Evolutionary conservation across 1,284 basidiomycete species (phyloP), one percentile per base, ranked within the genome.

Genomic region (Leucoagaricus sp.): DNA sequence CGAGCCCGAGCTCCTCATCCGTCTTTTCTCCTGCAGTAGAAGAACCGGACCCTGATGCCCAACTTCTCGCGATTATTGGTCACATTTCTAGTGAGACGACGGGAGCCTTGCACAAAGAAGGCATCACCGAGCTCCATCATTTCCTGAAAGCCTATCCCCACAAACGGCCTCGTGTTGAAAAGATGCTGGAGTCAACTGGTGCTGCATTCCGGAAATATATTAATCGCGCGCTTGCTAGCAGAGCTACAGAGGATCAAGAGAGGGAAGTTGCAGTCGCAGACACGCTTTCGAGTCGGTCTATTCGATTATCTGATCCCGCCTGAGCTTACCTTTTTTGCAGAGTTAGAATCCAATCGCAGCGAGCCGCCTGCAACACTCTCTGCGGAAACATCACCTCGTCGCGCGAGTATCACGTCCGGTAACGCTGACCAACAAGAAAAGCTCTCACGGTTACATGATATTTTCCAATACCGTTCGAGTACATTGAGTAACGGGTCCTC

Each of bases 51-150:
- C 84, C 89, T 21, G 91, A 91, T 68, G 87, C 86, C 21, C 88
- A 89, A 64, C 75, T 94, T 53, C 83, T 89, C 47, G 83, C 83
- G 28, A 96, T 96, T 64, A 94, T 96, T 66, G 89, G 91, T 53
- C 87, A 93, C 65, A 96, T 96, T 59, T 94, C 91, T 28, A 94
- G 89, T 70, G 91, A 91, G 73, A 90, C 89, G 31, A 94, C 85
- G 7, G 90, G 89, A 17, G 89, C 86, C 6, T 76, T 91, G 73
- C 87, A 92, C 71, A 89, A 91, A 69, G 88, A 95, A 73, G 94
- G 94, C 4, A 96, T 99, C 58, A 95, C 93, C n/a, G 94, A 96
- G 64, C 76, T 99, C 40, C 94, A 98, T 69, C 89, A 95, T 45
- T 98, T 96, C 77, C 76, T 97, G 65, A 96, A 96, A 72, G 86